Percentiles rank a stretch among this genome's conserved stretches.
Conservation (phyloP, 2,329 filamentous ascomycete species). For the Fonsecaea erecta region DNA sequence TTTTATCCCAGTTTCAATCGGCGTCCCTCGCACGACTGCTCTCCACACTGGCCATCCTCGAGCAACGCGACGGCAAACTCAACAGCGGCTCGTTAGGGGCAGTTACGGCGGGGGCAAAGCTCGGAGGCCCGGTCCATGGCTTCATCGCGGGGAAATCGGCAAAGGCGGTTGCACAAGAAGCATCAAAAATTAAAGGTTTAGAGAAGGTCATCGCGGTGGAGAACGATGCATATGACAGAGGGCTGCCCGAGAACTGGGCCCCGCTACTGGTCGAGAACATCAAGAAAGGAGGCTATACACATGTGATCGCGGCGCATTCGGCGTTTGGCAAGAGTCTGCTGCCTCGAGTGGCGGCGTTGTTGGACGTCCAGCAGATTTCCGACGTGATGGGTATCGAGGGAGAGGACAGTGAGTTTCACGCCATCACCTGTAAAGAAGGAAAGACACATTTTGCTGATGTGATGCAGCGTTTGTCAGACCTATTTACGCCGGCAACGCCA, state of each 20-base stretch:
- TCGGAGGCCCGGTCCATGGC: slow-evolving; percentile 82
- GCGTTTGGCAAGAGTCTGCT: slow-evolving; percentile 96
- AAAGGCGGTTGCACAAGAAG: slow-evolving; percentile 74
- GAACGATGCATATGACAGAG: slow-evolving; percentile 91
- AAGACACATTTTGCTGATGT: slow-evolving; percentile 25
- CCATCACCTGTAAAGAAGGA: background rate
- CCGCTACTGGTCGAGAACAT: slow-evolving; percentile 93
- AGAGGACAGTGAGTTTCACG: slow-evolving; percentile 71
- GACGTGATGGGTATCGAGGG: slow-evolving; percentile 85
- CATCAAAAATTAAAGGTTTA: slow-evolving; percentile 84
- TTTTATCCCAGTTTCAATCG: slow-evolving; percentile 45
- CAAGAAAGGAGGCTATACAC: slow-evolving; percentile 91
- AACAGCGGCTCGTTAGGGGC: slow-evolving; percentile 81
- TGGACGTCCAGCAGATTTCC: slow-evolving; percentile 91
- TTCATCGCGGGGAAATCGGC: slow-evolving; percentile 84
- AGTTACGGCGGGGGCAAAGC: slow-evolving; percentile 81
- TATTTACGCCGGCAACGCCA: slow-evolving; percentile 97
- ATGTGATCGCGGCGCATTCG: slow-evolving; percentile 87
- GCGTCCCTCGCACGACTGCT: slow-evolving; percentile 71
- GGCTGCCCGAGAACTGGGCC: slow-evolving; percentile 92
- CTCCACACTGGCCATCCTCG: slow-evolving; percentile 87
- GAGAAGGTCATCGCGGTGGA: slow-evolving; percentile 91
- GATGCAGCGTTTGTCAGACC: slow-evolving; percentile 81
- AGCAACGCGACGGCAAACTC: slow-evolving; percentile 89
- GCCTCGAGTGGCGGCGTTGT: slow-evolving; percentile 85